Evolutionary conservation across 2,329 filamentous ascomycete species (phyloP).

Genomic region (Cytospora chrysosperma): DNA sequence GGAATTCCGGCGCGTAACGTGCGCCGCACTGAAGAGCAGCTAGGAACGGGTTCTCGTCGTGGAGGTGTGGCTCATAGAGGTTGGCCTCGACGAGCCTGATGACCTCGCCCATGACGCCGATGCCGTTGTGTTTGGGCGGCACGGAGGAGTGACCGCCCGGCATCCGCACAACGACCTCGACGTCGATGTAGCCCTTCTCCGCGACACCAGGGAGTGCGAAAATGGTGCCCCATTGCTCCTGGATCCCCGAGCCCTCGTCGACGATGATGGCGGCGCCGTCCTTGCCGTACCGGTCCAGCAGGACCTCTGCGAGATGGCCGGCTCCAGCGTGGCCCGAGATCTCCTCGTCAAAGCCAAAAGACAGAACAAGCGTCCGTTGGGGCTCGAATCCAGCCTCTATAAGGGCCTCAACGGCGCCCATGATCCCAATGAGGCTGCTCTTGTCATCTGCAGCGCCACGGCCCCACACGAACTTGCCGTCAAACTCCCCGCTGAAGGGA

Average conservation of each 20-base stretch:
- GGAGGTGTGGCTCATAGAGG: slow-evolving; percentile 43
- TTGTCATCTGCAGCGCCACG: slow-evolving; percentile 62
- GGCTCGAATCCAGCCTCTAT: slow-evolving; percentile 52
- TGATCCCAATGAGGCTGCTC: slow-evolving; percentile 56
- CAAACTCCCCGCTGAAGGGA: slow-evolving; percentile 57
- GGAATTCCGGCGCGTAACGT: slow-evolving; percentile 44
- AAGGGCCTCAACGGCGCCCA: slow-evolving; percentile 57
- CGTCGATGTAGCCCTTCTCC: slow-evolving; percentile 62
- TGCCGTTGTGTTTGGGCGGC: slow-evolving; percentile 55
- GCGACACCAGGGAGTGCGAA: slow-evolving; percentile 58
- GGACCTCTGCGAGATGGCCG: slow-evolving; percentile 42
- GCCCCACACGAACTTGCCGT: slow-evolving; percentile 61
- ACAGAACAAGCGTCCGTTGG: slow-evolving; percentile 54
- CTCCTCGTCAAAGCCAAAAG: slow-evolving; percentile 66
- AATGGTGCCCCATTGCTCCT: slow-evolving; percentile 43
- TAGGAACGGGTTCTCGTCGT: slow-evolving; percentile 43
- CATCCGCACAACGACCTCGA: slow-evolving; percentile 56
- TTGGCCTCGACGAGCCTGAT: slow-evolving; percentile 47
- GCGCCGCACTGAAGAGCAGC: slow-evolving; percentile 41
- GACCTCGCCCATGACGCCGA: slow-evolving; percentile 47
- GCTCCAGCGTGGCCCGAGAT: slow-evolving; percentile 53
- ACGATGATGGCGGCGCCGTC: slow-evolving; percentile 56
- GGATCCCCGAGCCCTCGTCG: slow-evolving; percentile 55
- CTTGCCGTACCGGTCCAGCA: slow-evolving; percentile 52
- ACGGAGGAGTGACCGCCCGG: slow-evolving; percentile 61